phyloP scores from a whole-genome alignment of 331 rosid species.

The Dryas integrifolia region DNA sequence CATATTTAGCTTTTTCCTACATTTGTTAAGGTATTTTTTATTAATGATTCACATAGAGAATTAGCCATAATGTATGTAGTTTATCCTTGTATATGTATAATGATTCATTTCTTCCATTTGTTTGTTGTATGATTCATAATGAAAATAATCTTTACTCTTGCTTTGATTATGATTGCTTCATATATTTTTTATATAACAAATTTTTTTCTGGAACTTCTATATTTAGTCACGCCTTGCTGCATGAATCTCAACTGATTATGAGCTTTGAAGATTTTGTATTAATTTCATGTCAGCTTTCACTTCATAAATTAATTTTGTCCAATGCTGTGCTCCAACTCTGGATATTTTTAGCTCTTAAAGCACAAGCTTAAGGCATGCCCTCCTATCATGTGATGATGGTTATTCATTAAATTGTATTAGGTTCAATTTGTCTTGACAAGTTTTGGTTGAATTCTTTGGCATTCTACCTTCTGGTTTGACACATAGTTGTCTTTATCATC shows the following conservation, averaged over 20 bases:
- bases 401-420: neutral
- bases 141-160: neutral
- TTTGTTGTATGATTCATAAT: neutral
- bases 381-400: neutral
- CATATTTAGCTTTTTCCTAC: neutral
- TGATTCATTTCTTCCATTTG: neutral
- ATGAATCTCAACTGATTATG: neutral
- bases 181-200: neutral
- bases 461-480: slow-evolving; percentile 22
- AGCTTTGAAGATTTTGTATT: too few species aligned
- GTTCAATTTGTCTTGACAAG: slow-evolving; percentile 4
- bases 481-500: slow-evolving; percentile 32
- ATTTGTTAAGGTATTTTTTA: neutral
- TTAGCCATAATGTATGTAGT: neutral
- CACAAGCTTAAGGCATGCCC: too few species aligned
- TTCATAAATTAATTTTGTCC: neutral
- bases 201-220: neutral
- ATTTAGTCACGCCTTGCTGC: neutral
- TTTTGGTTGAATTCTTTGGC: slow-evolving; percentile 2
- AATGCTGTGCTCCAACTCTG: neutral
- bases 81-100: neutral
- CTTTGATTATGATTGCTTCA: neutral
- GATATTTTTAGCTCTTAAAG: neutral
- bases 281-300: too few species aligned
- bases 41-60: neutral